Evolutionary conservation across 352 stramenopile genomes (phyloP).

Genomic region (Plasmopara viticola): DNA sequence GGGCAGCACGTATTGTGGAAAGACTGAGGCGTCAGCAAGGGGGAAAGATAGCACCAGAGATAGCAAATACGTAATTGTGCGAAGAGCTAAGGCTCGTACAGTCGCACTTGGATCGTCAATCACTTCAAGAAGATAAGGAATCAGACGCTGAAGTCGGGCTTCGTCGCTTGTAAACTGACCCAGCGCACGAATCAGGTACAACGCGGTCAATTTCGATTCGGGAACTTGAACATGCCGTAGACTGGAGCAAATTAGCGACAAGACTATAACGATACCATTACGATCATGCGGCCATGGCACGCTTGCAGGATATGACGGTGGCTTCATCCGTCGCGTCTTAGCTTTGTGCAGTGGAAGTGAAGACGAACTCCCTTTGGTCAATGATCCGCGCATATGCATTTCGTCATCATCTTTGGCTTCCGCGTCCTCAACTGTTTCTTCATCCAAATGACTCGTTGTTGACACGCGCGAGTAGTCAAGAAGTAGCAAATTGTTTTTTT

Average conservation of each 20-base stretch:
- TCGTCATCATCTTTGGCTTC: constrained; percentile 26
- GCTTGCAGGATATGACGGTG: constrained; percentile 9
- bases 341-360: constrained; percentile 16
- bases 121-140: constrained; percentile 91
- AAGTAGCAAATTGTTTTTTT: constrained; percentile 68
- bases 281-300: constrained; percentile 47
- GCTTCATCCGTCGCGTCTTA: constrained; percentile 24
- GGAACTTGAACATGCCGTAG: constrained; percentile 78
- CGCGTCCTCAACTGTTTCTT: constrained; percentile 20
- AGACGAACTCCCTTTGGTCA: constrained; percentile 11
- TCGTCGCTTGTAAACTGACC: constrained; percentile 89
- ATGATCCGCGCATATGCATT: constrained; percentile 7
- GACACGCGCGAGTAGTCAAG: constrained; percentile 44
- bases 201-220: constrained; percentile 83
- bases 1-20: constrained; percentile 96
- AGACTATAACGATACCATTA: constrained; percentile 82
- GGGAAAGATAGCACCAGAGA: constrained; percentile 89
- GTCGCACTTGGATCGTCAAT: constrained; percentile 89
- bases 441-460: constrained; percentile 19
- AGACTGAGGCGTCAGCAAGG: constrained; percentile 93
- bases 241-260: constrained; percentile 81
- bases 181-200: constrained; percentile 90
- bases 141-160: constrained; percentile 90
- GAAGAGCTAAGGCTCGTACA: constrained; percentile 87
- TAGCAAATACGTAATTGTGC: constrained; percentile 87